Percentiles rank a stretch among this genome's conserved stretches.
phyloP scores from a whole-genome alignment of 345 rosid genomes.

The Gossypium arboreum region DNA sequence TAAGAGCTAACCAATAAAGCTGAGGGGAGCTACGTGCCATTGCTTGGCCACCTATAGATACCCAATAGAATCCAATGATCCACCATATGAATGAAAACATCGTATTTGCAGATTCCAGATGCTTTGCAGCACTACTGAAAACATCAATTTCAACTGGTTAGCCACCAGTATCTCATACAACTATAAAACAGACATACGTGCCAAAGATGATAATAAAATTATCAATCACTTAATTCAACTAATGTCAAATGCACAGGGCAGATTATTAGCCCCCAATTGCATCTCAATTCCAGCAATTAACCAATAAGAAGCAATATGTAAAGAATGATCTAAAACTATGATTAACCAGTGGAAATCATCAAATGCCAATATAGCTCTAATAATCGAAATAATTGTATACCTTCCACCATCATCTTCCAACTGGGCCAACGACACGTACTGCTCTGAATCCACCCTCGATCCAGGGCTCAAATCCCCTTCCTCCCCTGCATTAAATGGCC shows the following conservation, averaged over 20 bases:
- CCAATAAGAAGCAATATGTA: neutral
- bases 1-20: slow-evolving; percentile 73
- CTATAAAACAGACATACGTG: neutral
- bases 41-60: slow-evolving; percentile 85
- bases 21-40: slow-evolving; percentile 66
- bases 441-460: slow-evolving; percentile 45
- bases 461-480: slow-evolving; percentile 47
- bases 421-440: slow-evolving; percentile 62
- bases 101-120: slow-evolving; percentile 94
- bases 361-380: neutral
- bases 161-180: neutral
- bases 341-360: neutral
- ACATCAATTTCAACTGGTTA: slow-evolving; percentile 12
- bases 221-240: neutral
- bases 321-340: neutral
- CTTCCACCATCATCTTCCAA: slow-evolving; percentile 59
- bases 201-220: neutral
- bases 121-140: slow-evolving; percentile 66
- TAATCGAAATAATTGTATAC: slow-evolving; percentile 27
- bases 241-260: neutral
- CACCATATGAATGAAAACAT: slow-evolving; percentile 99
- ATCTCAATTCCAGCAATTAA: too few species aligned
- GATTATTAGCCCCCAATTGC: too few species aligned
- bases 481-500: slow-evolving; percentile 33
- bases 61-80: slow-evolving; percentile 99